A percentile compares a stretch with the other conserved stretches of the same genome.
These are phyloP conservation scores for Kingdonia uniflora DNA, from an alignment of 164 flowering plant species.

Conservation along the genomic window DNA sequence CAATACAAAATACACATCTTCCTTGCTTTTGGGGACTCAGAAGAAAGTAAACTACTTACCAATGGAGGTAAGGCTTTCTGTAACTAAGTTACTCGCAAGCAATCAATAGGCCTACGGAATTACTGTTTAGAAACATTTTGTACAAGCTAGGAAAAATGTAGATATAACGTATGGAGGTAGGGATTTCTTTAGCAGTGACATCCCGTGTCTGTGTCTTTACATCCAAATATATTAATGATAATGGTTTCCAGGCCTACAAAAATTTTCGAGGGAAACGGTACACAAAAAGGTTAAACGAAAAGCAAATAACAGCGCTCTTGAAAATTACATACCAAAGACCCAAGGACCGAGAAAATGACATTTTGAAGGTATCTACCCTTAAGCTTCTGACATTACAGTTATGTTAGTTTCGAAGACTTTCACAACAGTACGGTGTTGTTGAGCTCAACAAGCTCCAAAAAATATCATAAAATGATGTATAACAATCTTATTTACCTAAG, in stretches of 20 bases:
- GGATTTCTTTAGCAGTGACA: no score
- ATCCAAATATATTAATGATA: neutral
- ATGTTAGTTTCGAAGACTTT: no score
- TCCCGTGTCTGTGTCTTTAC: no score
- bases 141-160: no score
- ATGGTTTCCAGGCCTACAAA: conserved; percentile 56
- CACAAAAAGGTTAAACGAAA: conserved; percentile 76
- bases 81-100: no score
- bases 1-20: conserved; percentile 17
- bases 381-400: neutral
- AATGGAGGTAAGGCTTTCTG: conserved; percentile 43
- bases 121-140: no score
- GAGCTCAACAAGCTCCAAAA: no score
- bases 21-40: conserved; percentile 23
- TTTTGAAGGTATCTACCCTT: conserved; percentile 42
- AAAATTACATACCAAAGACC: conserved; percentile 86
- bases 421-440: no score
- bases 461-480: no score
- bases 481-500: no score
- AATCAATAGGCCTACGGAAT: no score
- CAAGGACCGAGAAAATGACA: conserved; percentile 58
- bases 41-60: conserved; percentile 70
- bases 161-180: no score
- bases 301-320: conserved; percentile 62
- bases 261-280: conserved; percentile 75